Conservation (phyloP, 108 stramenopile species). For the Nannochloropsis oceanica region DNA sequence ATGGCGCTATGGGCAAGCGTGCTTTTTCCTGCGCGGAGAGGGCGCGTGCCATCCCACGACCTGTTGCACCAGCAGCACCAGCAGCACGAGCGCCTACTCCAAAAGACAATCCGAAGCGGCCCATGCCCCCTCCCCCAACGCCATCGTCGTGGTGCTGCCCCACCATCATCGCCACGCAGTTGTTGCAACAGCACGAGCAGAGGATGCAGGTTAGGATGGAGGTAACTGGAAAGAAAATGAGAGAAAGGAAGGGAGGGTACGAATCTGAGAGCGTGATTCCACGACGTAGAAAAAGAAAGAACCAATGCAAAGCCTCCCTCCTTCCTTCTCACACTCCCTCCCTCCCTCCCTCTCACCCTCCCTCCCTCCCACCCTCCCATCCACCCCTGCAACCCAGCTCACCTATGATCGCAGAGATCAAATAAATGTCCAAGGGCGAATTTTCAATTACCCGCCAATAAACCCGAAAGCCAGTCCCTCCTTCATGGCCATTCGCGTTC, state of each 20-base stretch:
- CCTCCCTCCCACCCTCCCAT: not conserved
- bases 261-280: no score
- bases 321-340: no score
- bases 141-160: no score
- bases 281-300: no score
- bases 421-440: not conserved
- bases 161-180: not conserved
- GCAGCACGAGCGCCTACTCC: not conserved
- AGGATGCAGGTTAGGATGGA: not conserved
- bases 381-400: not conserved
- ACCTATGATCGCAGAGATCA: not conserved
- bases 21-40: not conserved
- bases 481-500: not conserved
- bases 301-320: no score
- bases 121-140: not conserved
- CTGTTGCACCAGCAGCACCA: not conserved
- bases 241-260: no score
- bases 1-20: not conserved
- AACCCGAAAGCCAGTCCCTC: not conserved
- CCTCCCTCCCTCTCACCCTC: not conserved
- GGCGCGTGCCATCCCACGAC: no score
- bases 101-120: not conserved
- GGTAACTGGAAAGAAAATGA: not conserved
- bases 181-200: not conserved
- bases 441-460: not conserved